Evolutionary conservation across 2,329 filamentous ascomycete genomes (phyloP).

Genomic region (Albophoma yamanashiensis): DNA sequence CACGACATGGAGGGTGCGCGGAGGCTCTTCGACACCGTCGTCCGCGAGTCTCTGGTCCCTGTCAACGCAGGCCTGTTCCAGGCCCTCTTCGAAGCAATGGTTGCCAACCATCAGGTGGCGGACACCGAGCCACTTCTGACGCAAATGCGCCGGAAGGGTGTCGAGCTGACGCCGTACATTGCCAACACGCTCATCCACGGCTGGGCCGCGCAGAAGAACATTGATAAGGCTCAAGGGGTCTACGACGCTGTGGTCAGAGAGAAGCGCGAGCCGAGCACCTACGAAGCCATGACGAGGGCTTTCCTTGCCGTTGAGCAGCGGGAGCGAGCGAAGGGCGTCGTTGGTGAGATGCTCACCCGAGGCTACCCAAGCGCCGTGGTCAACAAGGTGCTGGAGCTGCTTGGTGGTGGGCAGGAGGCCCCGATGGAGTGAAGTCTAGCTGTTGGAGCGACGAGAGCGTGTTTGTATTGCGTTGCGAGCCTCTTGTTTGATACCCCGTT

Average conservation of each 20-base stretch:
- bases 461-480: slow-evolving; percentile 3
- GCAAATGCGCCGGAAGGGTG: slow-evolving; percentile 61
- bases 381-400: slow-evolving; percentile 85
- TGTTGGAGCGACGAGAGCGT: slow-evolving; percentile 10
- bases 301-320: slow-evolving; percentile 79
- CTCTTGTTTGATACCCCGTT: slow-evolving; percentile 14
- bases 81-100: slow-evolving; percentile 93
- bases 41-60: slow-evolving; percentile 54
- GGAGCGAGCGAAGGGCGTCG: slow-evolving; percentile 63
- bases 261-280: slow-evolving; percentile 91
- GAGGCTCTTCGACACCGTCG: slow-evolving; percentile 70
- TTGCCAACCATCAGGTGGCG: slow-evolving; percentile 79
- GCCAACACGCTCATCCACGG: slow-evolving; percentile 97
- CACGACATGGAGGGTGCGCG: slow-evolving; percentile 83
- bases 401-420: slow-evolving; percentile 47
- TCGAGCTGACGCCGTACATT: slow-evolving; percentile 93
- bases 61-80: slow-evolving; percentile 86
- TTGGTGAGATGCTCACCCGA: slow-evolving; percentile 80
- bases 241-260: slow-evolving; percentile 68
- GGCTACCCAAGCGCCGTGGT: slow-evolving; percentile 89
- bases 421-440: slow-evolving; percentile 12
- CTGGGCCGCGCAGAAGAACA: slow-evolving; percentile 78
- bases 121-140: slow-evolving; percentile 64
- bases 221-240: slow-evolving; percentile 65
- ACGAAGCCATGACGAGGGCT: slow-evolving; percentile 95